Conservation (phyloP, 768 basidiomycete genomes). For the Boletus subparvulus region DNA sequence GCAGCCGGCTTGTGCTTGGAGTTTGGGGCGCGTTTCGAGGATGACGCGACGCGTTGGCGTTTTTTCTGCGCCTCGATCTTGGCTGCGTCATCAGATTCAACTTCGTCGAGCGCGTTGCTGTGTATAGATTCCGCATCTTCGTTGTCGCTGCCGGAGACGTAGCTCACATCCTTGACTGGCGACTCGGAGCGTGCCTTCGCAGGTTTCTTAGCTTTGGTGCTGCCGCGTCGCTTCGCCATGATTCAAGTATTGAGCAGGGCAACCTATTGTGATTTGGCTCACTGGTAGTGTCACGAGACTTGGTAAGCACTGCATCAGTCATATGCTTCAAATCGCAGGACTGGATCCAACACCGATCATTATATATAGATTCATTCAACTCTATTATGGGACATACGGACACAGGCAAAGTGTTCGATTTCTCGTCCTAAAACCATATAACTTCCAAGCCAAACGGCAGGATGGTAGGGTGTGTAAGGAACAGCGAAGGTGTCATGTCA, state of each 20-base stretch:
- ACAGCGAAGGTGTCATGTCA: too few species aligned
- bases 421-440: not conserved
- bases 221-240: slow-evolving; percentile 20
- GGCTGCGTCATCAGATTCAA: slow-evolving; percentile 29
- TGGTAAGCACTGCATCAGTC: too few species aligned
- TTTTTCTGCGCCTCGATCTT: slow-evolving; percentile 14
- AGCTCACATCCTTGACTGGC: slow-evolving; percentile 5
- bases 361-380: not conserved
- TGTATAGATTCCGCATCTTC: slow-evolving; percentile 29
- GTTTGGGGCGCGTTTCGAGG: slow-evolving; percentile 30
- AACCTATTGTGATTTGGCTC: not conserved
- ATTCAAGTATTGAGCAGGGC: not conserved
- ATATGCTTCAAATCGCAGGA: too few species aligned
- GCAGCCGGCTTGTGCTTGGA: slow-evolving; percentile 2
- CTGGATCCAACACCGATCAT: not conserved
- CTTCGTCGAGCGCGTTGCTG: slow-evolving; percentile 49
- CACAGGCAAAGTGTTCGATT: not conserved
- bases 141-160: slow-evolving; percentile 9
- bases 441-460: not conserved
- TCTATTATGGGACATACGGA: not conserved
- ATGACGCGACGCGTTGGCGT: slow-evolving; percentile 22
- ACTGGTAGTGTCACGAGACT: not conserved
- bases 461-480: not conserved
- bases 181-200: slow-evolving; percentile 1
- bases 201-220: slow-evolving; percentile 3